Conservation (phyloP, 495 filamentous ascomycete species). For the Clavariopsis aquatica region DNA sequence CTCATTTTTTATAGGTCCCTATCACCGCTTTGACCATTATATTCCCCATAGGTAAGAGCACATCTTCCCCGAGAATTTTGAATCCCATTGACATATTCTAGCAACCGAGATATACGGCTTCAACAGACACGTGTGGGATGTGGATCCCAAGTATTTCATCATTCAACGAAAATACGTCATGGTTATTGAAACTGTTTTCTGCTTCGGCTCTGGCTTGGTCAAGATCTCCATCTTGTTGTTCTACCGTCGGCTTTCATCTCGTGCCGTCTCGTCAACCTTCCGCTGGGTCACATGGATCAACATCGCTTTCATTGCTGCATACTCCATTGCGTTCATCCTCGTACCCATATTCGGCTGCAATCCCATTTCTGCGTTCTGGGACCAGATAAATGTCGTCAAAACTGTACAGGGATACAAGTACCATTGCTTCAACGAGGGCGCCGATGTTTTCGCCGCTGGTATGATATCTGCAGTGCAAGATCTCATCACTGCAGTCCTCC, state of each 20-base stretch:
- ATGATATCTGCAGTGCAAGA: conserved; percentile 33
- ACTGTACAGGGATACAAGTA: conserved; percentile 20
- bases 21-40: conserved; percentile 15
- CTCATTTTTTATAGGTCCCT: conserved; percentile 2
- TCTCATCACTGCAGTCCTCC: conserved; percentile 27
- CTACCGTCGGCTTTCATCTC: conserved; percentile 31
- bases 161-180: conserved; percentile 19
- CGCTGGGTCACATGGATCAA: conserved; percentile 16
- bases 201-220: conserved; percentile 11
- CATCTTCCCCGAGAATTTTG: neutral
- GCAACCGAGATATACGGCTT: conserved; percentile 22
- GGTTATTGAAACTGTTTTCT: conserved; percentile 29
- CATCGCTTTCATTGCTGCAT: conserved; percentile 30
- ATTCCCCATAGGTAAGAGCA: neutral
- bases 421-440: conserved; percentile 32
- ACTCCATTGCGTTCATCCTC: conserved; percentile 29
- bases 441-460: conserved; percentile 20
- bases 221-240: conserved; percentile 33
- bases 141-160: conserved; percentile 7
- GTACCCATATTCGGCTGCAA: conserved; percentile 25
- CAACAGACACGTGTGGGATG: conserved; percentile 35
- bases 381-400: conserved; percentile 23
- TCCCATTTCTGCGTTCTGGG: conserved; percentile 36
- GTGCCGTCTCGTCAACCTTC: conserved; percentile 20
- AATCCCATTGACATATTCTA: neutral